These are phyloP conservation scores for Xylariaceae sp. DNA, from an alignment of 2,329 filamentous ascomycete genomes.

Conservation along the genomic window DNA sequence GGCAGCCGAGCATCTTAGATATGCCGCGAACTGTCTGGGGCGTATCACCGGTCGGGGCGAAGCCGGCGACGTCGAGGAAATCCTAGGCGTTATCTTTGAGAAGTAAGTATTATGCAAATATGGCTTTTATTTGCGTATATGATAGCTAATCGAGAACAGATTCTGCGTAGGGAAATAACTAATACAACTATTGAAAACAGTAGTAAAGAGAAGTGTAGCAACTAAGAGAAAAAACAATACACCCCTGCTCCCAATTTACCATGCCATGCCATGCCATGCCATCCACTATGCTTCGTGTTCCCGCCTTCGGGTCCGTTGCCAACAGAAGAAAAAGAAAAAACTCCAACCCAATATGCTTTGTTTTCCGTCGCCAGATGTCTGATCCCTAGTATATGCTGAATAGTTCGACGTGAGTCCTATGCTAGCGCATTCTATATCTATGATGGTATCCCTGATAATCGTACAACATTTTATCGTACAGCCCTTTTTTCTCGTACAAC, in stretches of 20 bases:
- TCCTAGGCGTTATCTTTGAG: conserved; percentile 95
- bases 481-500: conserved; percentile 28
- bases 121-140: conserved; percentile 13
- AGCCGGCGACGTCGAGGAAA: conserved; percentile 88
- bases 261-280: no score
- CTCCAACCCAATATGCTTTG: conserved; percentile 13
- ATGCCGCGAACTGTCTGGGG: conserved; percentile 78
- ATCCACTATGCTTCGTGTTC: not conserved
- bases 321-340: conserved; percentile 7
- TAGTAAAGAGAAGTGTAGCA: not conserved
- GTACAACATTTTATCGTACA: conserved; percentile 29
- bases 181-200: conserved; percentile 14
- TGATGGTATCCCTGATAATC: conserved; percentile 18
- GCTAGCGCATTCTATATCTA: conserved; percentile 27
- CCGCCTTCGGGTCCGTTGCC: not conserved
- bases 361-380: conserved; percentile 21
- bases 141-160: conserved; percentile 37
- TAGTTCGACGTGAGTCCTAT: conserved; percentile 25
- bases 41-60: conserved; percentile 86
- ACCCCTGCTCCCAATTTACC: not conserved
- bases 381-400: conserved; percentile 17
- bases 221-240: conserved; percentile 1
- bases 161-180: conserved; percentile 61
- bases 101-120: conserved; percentile 64
- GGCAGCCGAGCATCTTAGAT: conserved; percentile 84